Base-by-base conservation (phyloP, 2,329 filamentous ascomycete species). In the Grosmannia clavigera region DNA sequence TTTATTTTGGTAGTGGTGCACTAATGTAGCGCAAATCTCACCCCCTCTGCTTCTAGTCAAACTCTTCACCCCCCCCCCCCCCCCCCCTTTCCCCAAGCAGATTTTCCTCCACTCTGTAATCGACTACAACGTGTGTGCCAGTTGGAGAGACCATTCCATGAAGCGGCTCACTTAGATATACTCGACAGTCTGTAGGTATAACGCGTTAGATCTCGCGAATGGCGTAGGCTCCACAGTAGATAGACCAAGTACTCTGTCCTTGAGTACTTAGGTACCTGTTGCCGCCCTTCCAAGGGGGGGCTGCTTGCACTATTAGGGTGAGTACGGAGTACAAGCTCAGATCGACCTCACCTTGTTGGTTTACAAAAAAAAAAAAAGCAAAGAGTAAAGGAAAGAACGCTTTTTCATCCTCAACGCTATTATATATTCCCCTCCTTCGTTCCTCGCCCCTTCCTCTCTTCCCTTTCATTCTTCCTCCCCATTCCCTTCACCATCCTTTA, bases 331-430 rank as follows among this genome's bases (percentile, higher is more conserved):
- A 40, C 54, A 19, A 14, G 54, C 25, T 56, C 35, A 50, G 56
- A 57, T 57, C 43, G 29, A 51, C 43, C 29, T 50, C 56, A 22
- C 19, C 16, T 25, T 50, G 29, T 57, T 57, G 40, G 38, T 29
- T 5, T 5, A 3, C 55, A 29, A 27, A 10, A 57, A 57, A 27
- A 10, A 57, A 57, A 46, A 57, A 46, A 35, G 19, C 22, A 56
- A 46, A 29, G 27, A 22, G 29, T 22, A 22, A 43, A 29, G 54
- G 55, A 25, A 57, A 33, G 29, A 57, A 29, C 55, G 27, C 25
- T 35, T 48, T 3, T n/a, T 51, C 54, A 35, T 57, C 38, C 56
- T 57, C 43, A 35, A 57, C 43, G 56, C 56, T 57, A 50, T 57
- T 57, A 50, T 57, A 51, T 57, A 57, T 50, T 27, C 38, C 43